Base-by-base conservation (phyloP, 1,284 basidiomycete genomes). In the Mixia osmundae region DNA sequence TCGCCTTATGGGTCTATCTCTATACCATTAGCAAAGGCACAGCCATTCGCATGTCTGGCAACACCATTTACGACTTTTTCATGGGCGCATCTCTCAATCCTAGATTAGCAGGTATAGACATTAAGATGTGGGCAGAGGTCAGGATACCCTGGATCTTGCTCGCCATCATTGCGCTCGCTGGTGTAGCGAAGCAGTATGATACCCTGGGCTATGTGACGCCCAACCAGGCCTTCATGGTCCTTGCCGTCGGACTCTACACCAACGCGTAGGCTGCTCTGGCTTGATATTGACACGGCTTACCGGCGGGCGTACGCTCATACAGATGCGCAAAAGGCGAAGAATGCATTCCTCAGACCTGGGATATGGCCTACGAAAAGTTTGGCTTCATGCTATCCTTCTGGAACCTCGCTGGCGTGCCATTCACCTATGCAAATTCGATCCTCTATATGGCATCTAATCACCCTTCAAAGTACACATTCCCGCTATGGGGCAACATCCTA, bases 121-220 rank as follows among this genome's bases (percentile, higher is more conserved):
- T 97, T 53, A 97, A 97, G 64, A 95, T 99, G 87, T 97, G 87
- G 72, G 82, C 82, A 19, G 89, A 97, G 57, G 89, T 99, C 40
- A 71, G 91, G 35, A 80, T 99, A 48, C 85, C 87, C 5, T 97
- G 91, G 89, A 74, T 91, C 15, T 70, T 95, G 39, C 72, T 91
- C 12, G 94, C 95, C 66, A 73, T 89, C 57, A 67, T 95, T 50
- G 68, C 82, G 6, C 70, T 95, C 29, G 87, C 78, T 25, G 89
- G 85, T 38, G 77, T 73, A 15, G 80, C 80, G 62, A 89, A 91
- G 62, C 91, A 97, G 58, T 91, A 94, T 54, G 80, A 94, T 52
- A 62, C 69, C 29, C 72, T 76, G 48, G 89, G 89, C 27, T 80
- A 83, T 56, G 76, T 95, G 28, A 89, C 87, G 0, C 76, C 82